Evolutionary conservation across 257 asterid species (phyloP).

Genomic region (Euphrasia confusa): DNA sequence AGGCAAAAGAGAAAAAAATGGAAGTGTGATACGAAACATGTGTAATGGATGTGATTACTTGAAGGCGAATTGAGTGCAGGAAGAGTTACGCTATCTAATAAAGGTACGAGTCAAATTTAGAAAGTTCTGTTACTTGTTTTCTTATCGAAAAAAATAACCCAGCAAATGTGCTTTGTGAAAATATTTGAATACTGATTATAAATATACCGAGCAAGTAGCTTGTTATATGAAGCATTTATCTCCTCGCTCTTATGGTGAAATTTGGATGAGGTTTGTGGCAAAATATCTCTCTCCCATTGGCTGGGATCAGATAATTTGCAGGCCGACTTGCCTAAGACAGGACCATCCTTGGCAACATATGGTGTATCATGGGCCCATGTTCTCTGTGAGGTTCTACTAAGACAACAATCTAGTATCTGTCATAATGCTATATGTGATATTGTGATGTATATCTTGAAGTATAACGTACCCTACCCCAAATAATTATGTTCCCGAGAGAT

Average conservation of each 20-base stretch:
- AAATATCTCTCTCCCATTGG: neutral
- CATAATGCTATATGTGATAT: slow-evolving; percentile 22
- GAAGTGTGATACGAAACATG: too few relatives aligned
- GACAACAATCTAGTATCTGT: slow-evolving; percentile 23
- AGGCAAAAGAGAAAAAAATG: too few relatives aligned
- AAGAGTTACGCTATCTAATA: too few relatives aligned
- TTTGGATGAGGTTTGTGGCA: neutral
- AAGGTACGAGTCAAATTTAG: too few relatives aligned
- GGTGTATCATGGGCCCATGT: slow-evolving; percentile 27
- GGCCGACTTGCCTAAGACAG: slow-evolving; percentile 21
- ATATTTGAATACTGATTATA: too few relatives aligned
- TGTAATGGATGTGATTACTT: too few relatives aligned
- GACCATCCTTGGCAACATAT: slow-evolving; percentile 23
- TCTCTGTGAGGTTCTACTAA: slow-evolving; percentile 7
- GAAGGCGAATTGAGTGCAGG: too few relatives aligned
- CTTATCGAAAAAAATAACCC: too few relatives aligned
- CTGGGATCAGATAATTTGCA: slow-evolving; percentile 7
- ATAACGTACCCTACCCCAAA: slow-evolving; percentile 24
- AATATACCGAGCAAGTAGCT: too few relatives aligned
- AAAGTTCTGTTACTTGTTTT: too few relatives aligned
- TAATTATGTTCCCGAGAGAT: slow-evolving; percentile 18
- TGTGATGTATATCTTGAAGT: slow-evolving; percentile 11
- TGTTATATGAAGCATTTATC: too few relatives aligned
- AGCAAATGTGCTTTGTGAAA: too few relatives aligned
- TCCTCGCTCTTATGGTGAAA: neutral